Percentiles rank a stretch among this genome's conserved stretches.
These are phyloP conservation scores for Candida palmyrensis DNA, from an alignment of 805 yeast genomes.

Conservation along the genomic window DNA sequence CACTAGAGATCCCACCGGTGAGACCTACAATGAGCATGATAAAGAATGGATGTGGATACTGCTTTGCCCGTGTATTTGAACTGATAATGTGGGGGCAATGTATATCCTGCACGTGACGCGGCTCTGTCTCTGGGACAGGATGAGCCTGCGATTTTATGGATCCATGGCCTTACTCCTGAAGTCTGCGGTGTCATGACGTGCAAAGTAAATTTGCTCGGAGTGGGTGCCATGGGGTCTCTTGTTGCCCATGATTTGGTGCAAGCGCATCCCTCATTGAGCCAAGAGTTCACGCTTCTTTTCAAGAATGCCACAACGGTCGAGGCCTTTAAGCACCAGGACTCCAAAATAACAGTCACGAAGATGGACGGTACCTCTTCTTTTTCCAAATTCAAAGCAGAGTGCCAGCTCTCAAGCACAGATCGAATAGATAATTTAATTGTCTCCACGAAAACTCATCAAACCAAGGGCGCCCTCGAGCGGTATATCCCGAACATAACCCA, in stretches of 20 bases:
- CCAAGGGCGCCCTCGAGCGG: conserved; percentile 56
- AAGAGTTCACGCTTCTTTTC: conserved; percentile 2
- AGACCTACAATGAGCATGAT: conserved; percentile 84
- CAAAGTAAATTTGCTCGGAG: conserved; percentile 41
- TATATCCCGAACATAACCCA: conserved; percentile 43
- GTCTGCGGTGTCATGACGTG: no score
- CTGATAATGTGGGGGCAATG: neutral
- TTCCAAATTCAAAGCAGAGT: conserved; percentile 4
- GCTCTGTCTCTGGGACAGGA: no score
- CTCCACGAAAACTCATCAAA: conserved; percentile 77
- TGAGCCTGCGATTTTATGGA: no score
- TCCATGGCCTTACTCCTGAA: no score
- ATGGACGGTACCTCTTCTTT: neutral
- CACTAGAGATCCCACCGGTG: conserved; percentile 98
- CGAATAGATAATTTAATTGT: conserved; percentile 57
- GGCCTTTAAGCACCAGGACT: conserved; percentile 3
- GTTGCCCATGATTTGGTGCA: conserved; percentile 42
- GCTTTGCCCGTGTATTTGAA: neutral
- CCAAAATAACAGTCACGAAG: neutral
- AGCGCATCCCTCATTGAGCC: conserved; percentile 33
- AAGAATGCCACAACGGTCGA: neutral
- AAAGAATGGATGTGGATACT: neutral
- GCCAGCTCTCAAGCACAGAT: conserved; percentile 3
- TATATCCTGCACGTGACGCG: conserved; percentile 1
- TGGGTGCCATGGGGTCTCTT: conserved; percentile 50